Evolutionary conservation across 2,329 filamentous ascomycete genomes (phyloP), one percentile per base, ranked within the genome.

Genomic region (Herpotrichia juniperi): DNA sequence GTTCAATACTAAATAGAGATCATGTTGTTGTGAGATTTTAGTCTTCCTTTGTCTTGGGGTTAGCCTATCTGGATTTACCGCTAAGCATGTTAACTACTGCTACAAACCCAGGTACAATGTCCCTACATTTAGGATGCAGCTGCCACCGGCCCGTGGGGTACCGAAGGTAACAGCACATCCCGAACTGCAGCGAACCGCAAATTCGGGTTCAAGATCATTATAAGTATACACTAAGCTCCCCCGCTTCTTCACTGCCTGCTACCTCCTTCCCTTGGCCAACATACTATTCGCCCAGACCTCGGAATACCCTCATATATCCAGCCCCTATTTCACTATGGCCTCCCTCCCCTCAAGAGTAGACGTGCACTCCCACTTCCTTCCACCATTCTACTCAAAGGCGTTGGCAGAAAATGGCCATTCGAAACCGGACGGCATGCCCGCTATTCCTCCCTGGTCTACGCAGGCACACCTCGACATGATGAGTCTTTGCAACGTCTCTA

Each of bases 371-470:
- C 79, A 82, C 63, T 78, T 76, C 62, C 68, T 81, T 4, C 74
- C 77, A 1, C 69, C 73, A 1, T 62, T 62, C 51, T 82, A 81
- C 57, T 70, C 72, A 25, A 51, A 73, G 40, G 75, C 74, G 1
- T 74, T 77, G 43, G 56, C 71, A 7, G 56, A 73, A 12, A 66
- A 76, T 50, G 78, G 78, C 37, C 73, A 79, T 61, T 61, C 60
- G 2, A 68, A 79, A 28, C 76, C 76, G 4, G 79, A 82, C 56
- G 80, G 80, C 32, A 82, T 82, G 79, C 79, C 79, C 8, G 73
- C 59, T 1, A 72, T 79, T 17, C 78, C 77, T 2, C 39, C 54
- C 39, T 84, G 82, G 82, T 76, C 69, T 35, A 54, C 67, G 11
- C 69, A 77, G 50, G 57, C 61, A 14, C 81, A 85, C 54, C 72